Evolutionary conservation across 78 protist species (phyloP).

Genomic region (Dictyostelium brefeldianum): DNA sequence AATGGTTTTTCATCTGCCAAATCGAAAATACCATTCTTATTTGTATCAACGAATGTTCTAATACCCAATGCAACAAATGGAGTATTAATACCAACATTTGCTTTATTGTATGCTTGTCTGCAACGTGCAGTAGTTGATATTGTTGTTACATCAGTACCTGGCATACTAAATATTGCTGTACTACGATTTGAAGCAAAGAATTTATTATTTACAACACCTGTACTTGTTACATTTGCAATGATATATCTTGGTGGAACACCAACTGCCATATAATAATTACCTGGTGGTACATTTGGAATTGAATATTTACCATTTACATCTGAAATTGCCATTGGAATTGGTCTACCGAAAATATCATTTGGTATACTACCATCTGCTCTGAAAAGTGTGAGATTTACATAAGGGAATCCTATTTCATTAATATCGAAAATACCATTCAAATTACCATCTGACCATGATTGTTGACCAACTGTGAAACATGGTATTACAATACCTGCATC

Average conservation of each 20-base stretch:
- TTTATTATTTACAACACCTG: not conserved
- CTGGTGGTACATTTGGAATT: slow-evolving; percentile 32
- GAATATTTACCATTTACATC: slow-evolving; percentile 36
- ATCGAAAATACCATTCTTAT: slow-evolving; percentile 48
- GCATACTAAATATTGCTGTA: slow-evolving; percentile 25
- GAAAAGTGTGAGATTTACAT: slow-evolving; percentile 16
- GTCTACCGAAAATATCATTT: not conserved
- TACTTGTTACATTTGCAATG: not conserved
- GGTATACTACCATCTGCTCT: slow-evolving; percentile 9
- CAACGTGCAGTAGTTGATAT: not conserved
- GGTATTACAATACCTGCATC: slow-evolving; percentile 50
- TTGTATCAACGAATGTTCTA: slow-evolving; percentile 29
- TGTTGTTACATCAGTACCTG: not conserved
- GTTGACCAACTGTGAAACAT: slow-evolving; percentile 28
- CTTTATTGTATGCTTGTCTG: not conserved
- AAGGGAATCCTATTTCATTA: slow-evolving; percentile 47
- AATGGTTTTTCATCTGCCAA: not conserved
- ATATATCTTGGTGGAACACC: slow-evolving; percentile 21
- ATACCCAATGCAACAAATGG: slow-evolving; percentile 59
- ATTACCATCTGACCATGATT: slow-evolving; percentile 49
- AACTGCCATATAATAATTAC: slow-evolving; percentile 16
- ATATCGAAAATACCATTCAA: slow-evolving; percentile 47
- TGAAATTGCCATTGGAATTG: slow-evolving; percentile 7
- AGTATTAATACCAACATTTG: slow-evolving; percentile 29
- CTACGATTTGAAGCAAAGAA: not conserved